These are phyloP conservation scores for Micromonas commoda DNA, from an alignment of 139 green algal species.

Conservation along the genomic window DNA sequence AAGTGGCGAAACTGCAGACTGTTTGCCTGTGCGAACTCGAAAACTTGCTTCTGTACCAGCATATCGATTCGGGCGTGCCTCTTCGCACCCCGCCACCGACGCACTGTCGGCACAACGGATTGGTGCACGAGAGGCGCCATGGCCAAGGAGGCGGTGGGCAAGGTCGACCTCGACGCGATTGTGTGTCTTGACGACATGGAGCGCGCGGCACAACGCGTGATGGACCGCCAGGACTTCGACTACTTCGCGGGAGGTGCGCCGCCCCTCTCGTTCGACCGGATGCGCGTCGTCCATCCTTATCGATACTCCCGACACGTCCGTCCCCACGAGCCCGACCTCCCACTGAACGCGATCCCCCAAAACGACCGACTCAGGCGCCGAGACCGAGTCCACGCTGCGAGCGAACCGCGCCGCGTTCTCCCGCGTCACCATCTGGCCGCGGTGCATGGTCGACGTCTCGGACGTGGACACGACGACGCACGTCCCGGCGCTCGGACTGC, in stretches of 20 bases:
- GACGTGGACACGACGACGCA: not conserved
- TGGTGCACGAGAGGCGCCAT: too few species aligned
- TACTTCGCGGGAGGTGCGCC: constrained; percentile 17
- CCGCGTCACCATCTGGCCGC: not conserved
- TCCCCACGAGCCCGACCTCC: too few species aligned
- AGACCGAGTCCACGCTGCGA: not conserved
- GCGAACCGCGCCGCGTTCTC: not conserved
- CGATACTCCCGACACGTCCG: too few species aligned
- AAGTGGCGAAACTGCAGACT: too few species aligned
- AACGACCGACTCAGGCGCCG: not conserved
- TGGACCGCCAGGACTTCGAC: constrained; percentile 18
- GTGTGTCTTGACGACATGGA: not conserved
- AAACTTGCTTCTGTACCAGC: too few species aligned
- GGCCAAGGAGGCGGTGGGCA: not conserved
- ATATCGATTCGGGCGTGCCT: too few species aligned
- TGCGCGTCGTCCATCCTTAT: too few species aligned
- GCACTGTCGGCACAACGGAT: too few species aligned
- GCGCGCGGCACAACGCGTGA: not conserved
- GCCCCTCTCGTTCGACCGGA: not conserved
- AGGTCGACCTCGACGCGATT: not conserved
- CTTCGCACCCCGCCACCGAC: too few species aligned
- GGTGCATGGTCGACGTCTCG: not conserved
- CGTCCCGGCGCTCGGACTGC: not conserved
- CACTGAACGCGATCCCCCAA: not conserved
- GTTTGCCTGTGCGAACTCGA: too few species aligned